Evolutionary conservation across 371 early-diverging fungal species (phyloP).

Genomic region (Mucor sp.): DNA sequence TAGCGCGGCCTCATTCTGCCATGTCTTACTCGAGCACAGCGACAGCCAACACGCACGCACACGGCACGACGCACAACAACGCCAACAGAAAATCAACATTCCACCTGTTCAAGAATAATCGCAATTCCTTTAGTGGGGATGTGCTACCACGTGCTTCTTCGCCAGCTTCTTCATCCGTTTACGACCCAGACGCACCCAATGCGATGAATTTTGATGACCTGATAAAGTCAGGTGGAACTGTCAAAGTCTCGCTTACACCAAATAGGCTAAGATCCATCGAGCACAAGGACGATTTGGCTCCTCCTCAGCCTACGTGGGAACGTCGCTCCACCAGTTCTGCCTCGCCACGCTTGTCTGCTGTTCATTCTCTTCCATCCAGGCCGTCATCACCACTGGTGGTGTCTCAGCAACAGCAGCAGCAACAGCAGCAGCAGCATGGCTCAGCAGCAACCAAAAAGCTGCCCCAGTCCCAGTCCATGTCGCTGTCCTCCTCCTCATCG

Average conservation of each 20-base stretch:
- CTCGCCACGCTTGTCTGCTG: slow-evolving; percentile 21
- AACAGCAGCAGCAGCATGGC: background rate
- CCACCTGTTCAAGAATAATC: slow-evolving; percentile 47
- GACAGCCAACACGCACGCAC: background rate
- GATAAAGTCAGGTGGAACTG: slow-evolving; percentile 61
- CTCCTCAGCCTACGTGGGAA: slow-evolving; percentile 31
- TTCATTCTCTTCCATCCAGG: slow-evolving; percentile 3
- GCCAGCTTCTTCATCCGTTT: slow-evolving; percentile 15
- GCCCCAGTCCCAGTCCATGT: background rate
- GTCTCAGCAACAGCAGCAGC: background rate
- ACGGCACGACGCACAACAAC: slow-evolving; percentile 15
- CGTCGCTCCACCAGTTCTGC: slow-evolving; percentile 27
- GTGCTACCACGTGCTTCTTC: slow-evolving; percentile 20
- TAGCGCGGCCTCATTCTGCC: slow-evolving; percentile 34
- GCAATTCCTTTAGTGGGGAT: slow-evolving; percentile 26
- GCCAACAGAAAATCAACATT: slow-evolving; percentile 39
- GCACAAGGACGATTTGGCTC: slow-evolving; percentile 24
- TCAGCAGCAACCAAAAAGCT: background rate
- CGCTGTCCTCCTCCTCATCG: background rate
- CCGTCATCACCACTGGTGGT: slow-evolving; percentile 8
- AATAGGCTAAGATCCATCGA: slow-evolving; percentile 66
- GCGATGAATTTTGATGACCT: slow-evolving; percentile 59
- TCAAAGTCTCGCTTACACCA: slow-evolving; percentile 65
- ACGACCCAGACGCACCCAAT: slow-evolving; percentile 39
- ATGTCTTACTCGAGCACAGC: slow-evolving; percentile 24